Conservation (phyloP, 1,284 basidiomycete genomes). For the Ceratobasidium sp. region DNA sequence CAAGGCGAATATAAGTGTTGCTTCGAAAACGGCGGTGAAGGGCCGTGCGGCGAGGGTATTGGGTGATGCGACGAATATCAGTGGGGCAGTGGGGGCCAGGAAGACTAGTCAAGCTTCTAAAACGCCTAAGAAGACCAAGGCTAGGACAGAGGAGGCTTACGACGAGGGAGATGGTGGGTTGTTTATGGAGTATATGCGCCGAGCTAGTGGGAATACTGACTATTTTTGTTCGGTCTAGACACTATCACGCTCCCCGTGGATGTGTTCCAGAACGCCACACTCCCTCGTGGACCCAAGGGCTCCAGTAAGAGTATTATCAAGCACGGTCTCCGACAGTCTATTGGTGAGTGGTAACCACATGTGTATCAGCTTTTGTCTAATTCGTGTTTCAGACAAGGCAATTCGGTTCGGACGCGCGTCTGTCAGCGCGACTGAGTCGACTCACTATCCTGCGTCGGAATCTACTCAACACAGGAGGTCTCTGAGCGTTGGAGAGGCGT, state of each 20-base stretch:
- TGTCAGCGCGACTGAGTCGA: conserved; percentile 28
- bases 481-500: conserved; percentile 57
- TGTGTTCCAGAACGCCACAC: conserved; percentile 38
- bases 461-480: conserved; percentile 20
- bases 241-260: conserved; percentile 41
- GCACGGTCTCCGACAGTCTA: conserved; percentile 74
- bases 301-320: conserved; percentile 59
- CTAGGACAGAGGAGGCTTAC: conserved; percentile 7
- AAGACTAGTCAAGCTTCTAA: conserved; percentile 20
- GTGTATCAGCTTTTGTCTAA: conserved; percentile 7
- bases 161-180: conserved; percentile 43
- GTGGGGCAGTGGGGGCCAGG: conserved; percentile 19
- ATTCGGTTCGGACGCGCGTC: conserved; percentile 35
- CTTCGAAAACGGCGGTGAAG: conserved; percentile 10
- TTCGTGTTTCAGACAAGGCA: conserved; percentile 37
- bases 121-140: not conserved
- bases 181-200: conserved; percentile 12
- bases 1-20: not conserved
- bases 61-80: conserved; percentile 33
- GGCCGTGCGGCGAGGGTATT: conserved; percentile 3
- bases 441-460: conserved; percentile 20
- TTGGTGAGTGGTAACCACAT: conserved; percentile 62
- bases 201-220: not conserved
- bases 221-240: not conserved
- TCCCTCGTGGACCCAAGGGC: conserved; percentile 41